Conservation (phyloP, 2,329 filamentous ascomycete species). For the Ascosphaera apis region DNA sequence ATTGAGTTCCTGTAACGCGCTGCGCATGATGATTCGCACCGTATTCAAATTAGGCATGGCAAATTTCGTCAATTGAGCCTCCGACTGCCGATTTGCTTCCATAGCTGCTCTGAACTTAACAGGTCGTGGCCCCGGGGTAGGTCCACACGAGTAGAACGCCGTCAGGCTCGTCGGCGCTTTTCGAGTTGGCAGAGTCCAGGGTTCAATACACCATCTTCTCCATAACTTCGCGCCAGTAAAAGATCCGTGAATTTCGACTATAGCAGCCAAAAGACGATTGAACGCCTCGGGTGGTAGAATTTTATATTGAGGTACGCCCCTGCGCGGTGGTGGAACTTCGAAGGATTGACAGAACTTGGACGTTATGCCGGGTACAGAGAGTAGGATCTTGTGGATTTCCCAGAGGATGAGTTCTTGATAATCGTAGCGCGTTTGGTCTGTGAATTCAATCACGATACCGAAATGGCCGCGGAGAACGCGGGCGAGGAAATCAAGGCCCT, state of each 20-base stretch:
- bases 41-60: conserved; percentile 14
- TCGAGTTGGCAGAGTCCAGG: conserved; percentile 6
- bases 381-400: conserved; percentile 12
- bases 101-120: conserved; percentile 9
- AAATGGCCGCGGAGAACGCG: background rate
- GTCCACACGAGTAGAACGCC: conserved; percentile 5
- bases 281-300: conserved; percentile 21
- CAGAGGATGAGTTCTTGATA: conserved; percentile 13
- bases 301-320: background rate
- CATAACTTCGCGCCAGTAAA: conserved; percentile 25
- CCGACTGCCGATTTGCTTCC: background rate
- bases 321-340: background rate
- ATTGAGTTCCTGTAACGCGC: conserved; percentile 12
- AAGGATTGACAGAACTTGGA: conserved; percentile 8
- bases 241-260: conserved; percentile 27
- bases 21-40: conserved; percentile 15
- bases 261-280: conserved; percentile 29
- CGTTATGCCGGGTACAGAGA: conserved; percentile 12
- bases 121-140: conserved; percentile 7
- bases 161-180: conserved; percentile 10
- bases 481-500: background rate
- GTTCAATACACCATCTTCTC: conserved; percentile 23
- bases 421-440: background rate
- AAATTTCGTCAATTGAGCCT: conserved; percentile 7
- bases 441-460: background rate